These are phyloP conservation scores for Botrytis tulipae DNA, from an alignment of 2,329 filamentous ascomycete genomes.

Conservation along the genomic window DNA sequence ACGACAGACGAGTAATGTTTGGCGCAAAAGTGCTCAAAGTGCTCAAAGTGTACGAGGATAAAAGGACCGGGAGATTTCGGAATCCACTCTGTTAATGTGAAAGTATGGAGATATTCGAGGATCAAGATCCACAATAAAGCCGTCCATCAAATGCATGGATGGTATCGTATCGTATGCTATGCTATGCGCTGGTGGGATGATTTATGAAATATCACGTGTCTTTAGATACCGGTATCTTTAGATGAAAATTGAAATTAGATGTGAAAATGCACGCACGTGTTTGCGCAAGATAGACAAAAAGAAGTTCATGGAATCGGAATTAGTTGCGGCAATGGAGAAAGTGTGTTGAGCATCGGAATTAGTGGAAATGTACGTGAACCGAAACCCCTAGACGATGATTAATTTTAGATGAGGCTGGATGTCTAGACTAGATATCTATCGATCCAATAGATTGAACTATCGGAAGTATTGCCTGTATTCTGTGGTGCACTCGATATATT, in stretches of 20 bases:
- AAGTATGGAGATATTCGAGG: constrained; percentile 1
- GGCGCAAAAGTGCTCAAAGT: not conserved
- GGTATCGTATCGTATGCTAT: not conserved
- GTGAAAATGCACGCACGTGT: not conserved
- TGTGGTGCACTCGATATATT: constrained; percentile 8
- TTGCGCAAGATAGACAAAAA: not conserved
- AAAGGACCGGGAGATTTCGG: constrained; percentile 18
- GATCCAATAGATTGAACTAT: constrained; percentile 1
- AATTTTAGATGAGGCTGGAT: constrained; percentile 14
- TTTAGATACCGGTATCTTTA: not conserved
- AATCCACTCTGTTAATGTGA: constrained; percentile 4
- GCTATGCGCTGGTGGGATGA: constrained; percentile 11
- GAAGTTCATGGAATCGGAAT: not conserved
- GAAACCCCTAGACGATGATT: not conserved
- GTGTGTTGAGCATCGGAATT: not conserved
- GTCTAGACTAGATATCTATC: not conserved
- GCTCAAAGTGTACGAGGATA: not conserved
- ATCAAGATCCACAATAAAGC: constrained; percentile 21
- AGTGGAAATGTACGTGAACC: constrained; percentile 10
- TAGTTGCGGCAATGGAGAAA: not conserved
- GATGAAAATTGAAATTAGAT: not conserved
- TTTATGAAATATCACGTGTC: not conserved
- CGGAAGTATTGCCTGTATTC: not conserved
- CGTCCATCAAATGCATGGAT: not conserved
- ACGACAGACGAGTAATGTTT: not conserved